Evolutionary conservation across 73 alveolate genomes (phyloP), one percentile per base, ranked within the genome.

Genomic region (Blepharisma japonicum): DNA sequence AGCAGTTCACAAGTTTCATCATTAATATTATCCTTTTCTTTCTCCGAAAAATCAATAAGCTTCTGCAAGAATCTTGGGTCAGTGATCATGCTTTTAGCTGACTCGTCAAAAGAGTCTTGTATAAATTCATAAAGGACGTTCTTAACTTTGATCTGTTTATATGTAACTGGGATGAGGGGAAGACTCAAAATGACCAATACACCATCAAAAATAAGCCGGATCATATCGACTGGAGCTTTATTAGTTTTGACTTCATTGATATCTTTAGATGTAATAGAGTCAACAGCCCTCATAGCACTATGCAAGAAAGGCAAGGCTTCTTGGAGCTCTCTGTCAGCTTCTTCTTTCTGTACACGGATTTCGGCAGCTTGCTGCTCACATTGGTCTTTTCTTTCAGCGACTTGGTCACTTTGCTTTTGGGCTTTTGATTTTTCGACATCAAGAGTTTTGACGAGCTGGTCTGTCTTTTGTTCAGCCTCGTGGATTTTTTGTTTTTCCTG

Each of bases 1-100:
- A 97, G 91, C 55, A 98, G 88, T 89, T 96, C 99, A 86, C 95
- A 91, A 11, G 99, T 97, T 89, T 97, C 99, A 77, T 98, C 99
- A 83, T 97, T 98, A 87, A 97, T 97, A 81, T 91, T 84, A 71
- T 96, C 99, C 87, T 94, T 96, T 66, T 96, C 99, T 56, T 81
- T 77, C 7, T 84, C 86, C 6, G 96, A 92, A 86, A 87, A 96
- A 56, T 94, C 97, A 50, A 90, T 66, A 79, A 94, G 82, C 56
- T 80, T 81, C 79, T 77, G 88, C 86, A 96, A 76, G 97, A 96
- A 94, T 80, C 77, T 78, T 25, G 86, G 77, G 71, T 88, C 96
- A 77, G 78, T 80, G 81, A 95, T 68, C 21, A 93, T 91, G 42
- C 80, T 38, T 82, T 91, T 95, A 66, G 97, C 89, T 81, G 70